Evolutionary conservation across 2,329 filamentous ascomycete species (phyloP), one percentile per base, ranked within the genome.

Genomic region (Blastomyces emzantsi): DNA sequence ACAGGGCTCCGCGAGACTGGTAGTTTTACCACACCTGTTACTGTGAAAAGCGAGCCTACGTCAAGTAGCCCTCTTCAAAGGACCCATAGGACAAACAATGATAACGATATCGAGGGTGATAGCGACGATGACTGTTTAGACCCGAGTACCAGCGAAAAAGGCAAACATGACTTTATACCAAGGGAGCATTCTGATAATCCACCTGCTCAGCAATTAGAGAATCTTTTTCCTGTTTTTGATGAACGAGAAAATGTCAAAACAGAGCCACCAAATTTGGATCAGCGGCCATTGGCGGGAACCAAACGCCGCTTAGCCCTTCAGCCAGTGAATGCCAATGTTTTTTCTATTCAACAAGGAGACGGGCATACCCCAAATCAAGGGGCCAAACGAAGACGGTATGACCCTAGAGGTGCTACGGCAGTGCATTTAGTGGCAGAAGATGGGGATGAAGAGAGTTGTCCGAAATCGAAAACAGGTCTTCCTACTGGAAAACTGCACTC

Each of bases 351-450:
- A 55, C 33, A 62, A 63, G 45, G 65, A 59, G 51, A 63, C 45
- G 52, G 62, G 59, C 58, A 63, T 51, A 43, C 64, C 61, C 62
- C 63, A 63, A 57, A 52, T 36, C 43, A 61, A 66, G 64, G 63
- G 63, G 66, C 65, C 22, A 67, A 71, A 78, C 77, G 60, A 75
- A 74, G 66, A 78, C 80, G 66, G 70, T 71, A 57, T 70, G 68
- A 51, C 8, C 65, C 60, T 64, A 68, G 64, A 64, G 64, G 68
- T 68, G 71, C 69, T 9, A 70, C 72, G n/a, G 76, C 75, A 7
- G 77, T 83, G 66, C 74, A 75, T 33, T 70, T 69, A 7, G 67
- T 85, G 43, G 77, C 81, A 1, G 82, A 85, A 65, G 82, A 84
- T 67, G 81, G 81, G 1, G 77, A 78, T 22, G 41, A 61, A 25